A percentile compares a stretch with the other conserved stretches of the same genome.
These are phyloP conservation scores for Lanzia echinophila DNA, from an alignment of 2,329 filamentous ascomycete species.

Conservation along the genomic window DNA sequence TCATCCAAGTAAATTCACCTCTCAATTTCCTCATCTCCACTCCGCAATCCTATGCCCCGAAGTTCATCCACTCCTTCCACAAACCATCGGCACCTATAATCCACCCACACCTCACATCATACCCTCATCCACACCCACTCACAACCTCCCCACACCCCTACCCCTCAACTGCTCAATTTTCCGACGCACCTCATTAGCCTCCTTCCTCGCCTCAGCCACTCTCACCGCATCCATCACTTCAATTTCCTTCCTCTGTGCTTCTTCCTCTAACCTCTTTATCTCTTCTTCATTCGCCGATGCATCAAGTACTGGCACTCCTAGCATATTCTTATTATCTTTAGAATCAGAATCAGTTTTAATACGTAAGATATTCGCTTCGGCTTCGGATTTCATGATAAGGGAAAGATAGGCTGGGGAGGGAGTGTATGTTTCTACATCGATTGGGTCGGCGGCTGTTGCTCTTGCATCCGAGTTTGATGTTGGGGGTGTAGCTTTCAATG, in stretches of 20 bases:
- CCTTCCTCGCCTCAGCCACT: background rate
- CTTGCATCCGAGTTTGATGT: background rate
- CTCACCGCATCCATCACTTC: conserved; percentile 1
- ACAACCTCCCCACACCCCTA: too few relatives aligned
- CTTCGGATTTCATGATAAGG: background rate
- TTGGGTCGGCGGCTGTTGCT: background rate
- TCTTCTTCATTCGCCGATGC: background rate
- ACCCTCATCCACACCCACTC: too few relatives aligned
- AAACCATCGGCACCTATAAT: too few relatives aligned
- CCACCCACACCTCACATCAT: too few relatives aligned
- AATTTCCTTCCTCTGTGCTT: background rate
- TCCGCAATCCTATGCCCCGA: too few relatives aligned
- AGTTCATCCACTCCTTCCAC: too few relatives aligned
- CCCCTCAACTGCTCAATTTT: background rate
- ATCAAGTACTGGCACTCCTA: too few relatives aligned
- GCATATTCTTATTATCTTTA: too few relatives aligned
- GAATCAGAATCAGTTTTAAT: too few relatives aligned
- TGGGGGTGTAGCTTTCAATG: background rate
- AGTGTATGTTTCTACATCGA: background rate
- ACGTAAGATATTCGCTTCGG: background rate
- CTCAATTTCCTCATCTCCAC: too few relatives aligned
- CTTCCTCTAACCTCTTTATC: background rate
- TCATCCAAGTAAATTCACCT: too few relatives aligned
- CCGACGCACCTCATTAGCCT: background rate
- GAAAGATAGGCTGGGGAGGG: background rate